These are phyloP conservation scores for Pulveroboletus sp. DNA, from an alignment of 768 basidiomycete genomes.

Conservation along the genomic window DNA sequence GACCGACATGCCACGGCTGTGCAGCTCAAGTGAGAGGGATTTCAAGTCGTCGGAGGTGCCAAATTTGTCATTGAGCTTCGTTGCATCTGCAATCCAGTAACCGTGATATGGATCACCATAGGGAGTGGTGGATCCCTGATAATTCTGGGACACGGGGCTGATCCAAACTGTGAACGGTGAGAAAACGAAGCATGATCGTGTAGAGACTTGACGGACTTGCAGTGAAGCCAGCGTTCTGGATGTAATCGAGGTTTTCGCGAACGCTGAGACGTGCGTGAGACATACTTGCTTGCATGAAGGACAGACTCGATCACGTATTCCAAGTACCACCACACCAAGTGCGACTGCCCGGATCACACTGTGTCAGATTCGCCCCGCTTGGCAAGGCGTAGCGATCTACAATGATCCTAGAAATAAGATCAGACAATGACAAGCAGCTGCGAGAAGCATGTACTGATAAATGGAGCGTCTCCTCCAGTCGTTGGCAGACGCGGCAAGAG, in stretches of 20 bases:
- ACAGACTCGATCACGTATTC: slow-evolving; percentile 4
- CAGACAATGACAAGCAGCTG: neutral
- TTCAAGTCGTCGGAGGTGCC: slow-evolving; percentile 72
- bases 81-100: slow-evolving; percentile 74
- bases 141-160: slow-evolving; percentile 76
- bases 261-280: slow-evolving; percentile 36
- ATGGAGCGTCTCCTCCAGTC: slow-evolving; percentile 16
- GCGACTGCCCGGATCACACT: slow-evolving; percentile 9
- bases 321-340: slow-evolving; percentile 18
- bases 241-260: slow-evolving; percentile 76
- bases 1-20: slow-evolving; percentile 64
- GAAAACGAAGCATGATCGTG: neutral
- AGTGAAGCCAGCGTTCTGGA: slow-evolving; percentile 78
- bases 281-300: neutral
- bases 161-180: slow-evolving; percentile 61
- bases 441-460: slow-evolving; percentile 5
- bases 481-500: slow-evolving; percentile 7
- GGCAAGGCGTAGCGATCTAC: slow-evolving; percentile 14
- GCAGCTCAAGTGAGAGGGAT: slow-evolving; percentile 58
- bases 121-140: slow-evolving; percentile 59
- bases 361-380: slow-evolving; percentile 2
- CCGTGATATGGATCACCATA: slow-evolving; percentile 87
- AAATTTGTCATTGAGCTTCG: slow-evolving; percentile 63
- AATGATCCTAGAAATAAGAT: slow-evolving; percentile 1
- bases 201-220: slow-evolving; percentile 41